Evolutionary conservation across 2,329 filamentous ascomycete species (phyloP).

Genomic region (Colletotrichum simmondsii): DNA sequence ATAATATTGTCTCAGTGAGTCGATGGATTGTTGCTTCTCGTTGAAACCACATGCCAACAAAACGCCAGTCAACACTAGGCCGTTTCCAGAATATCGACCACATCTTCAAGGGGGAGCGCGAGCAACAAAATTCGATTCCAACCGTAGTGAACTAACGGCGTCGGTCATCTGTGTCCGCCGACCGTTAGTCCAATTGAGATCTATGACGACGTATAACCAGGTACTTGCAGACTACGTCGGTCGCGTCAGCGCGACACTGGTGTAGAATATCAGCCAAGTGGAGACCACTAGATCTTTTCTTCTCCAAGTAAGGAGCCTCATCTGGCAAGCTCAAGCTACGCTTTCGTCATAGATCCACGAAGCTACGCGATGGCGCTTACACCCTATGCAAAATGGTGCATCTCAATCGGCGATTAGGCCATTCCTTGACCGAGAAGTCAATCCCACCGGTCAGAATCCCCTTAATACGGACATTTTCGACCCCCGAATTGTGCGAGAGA

Average conservation of each 20-base stretch:
- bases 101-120: not conserved
- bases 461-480: constrained; percentile 20
- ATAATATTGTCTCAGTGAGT: not conserved
- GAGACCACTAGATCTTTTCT: not conserved
- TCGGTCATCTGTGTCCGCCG: constrained; percentile 7
- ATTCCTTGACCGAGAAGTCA: not conserved
- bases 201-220: constrained; percentile 27
- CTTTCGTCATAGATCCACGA: constrained; percentile 33
- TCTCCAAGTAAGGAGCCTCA: constrained; percentile 9
- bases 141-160: not conserved
- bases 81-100: not conserved
- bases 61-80: not conserved
- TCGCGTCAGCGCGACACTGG: constrained; percentile 25
- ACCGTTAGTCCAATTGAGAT: not conserved
- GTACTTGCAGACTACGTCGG: not conserved
- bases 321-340: not conserved
- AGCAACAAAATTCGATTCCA: not conserved
- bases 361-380: constrained; percentile 10
- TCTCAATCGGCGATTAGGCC: constrained; percentile 11
- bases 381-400: constrained; percentile 2
- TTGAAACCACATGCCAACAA: not conserved
- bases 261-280: constrained; percentile 3
- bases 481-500: constrained; percentile 26
- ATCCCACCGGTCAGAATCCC: not conserved
- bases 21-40: not conserved